These are phyloP conservation scores for Arctium minus DNA, from an alignment of 129 eudicot species.

Conservation along the genomic window DNA sequence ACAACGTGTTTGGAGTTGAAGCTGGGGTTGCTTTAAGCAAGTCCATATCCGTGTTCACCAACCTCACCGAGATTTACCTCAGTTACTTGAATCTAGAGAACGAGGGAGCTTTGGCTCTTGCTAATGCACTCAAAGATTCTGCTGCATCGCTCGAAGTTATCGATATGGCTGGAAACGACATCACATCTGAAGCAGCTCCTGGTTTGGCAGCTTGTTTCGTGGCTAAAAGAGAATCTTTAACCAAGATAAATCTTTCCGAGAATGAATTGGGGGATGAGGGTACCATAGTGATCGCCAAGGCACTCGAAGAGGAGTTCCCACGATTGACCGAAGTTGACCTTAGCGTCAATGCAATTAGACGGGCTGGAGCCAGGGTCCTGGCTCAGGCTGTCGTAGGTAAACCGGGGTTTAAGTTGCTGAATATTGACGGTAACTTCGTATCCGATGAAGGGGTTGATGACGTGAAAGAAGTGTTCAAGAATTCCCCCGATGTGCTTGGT, in stretches of 20 bases:
- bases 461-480: constrained; percentile 50
- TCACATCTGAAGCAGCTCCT: constrained; percentile 55
- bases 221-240: constrained; percentile 40
- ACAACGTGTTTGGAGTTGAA: constrained; percentile 63
- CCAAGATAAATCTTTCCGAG: constrained; percentile 57
- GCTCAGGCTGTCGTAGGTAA: constrained; percentile 62
- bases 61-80: constrained; percentile 48
- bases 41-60: constrained; percentile 25
- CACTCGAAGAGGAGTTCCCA: constrained; percentile 49
- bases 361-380: constrained; percentile 76
- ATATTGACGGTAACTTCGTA: constrained; percentile 64
- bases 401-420: constrained; percentile 54
- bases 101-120: constrained; percentile 44
- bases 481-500: constrained; percentile 43
- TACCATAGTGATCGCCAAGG: constrained; percentile 55
- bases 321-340: constrained; percentile 67
- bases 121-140: constrained; percentile 38
- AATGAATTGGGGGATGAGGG: constrained; percentile 81
- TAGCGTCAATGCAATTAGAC: constrained; percentile 56
- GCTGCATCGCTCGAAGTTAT: constrained; percentile 47
- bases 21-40: constrained; percentile 59
- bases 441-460: constrained; percentile 89
- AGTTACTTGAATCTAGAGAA: constrained; percentile 58
- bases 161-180: constrained; percentile 80
- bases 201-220: constrained; percentile 47